A percentile compares a stretch with the other conserved stretches of the same genome.
Conservation (phyloP, 1,139 yeast species). For the Candida glucosophila region DNA sequence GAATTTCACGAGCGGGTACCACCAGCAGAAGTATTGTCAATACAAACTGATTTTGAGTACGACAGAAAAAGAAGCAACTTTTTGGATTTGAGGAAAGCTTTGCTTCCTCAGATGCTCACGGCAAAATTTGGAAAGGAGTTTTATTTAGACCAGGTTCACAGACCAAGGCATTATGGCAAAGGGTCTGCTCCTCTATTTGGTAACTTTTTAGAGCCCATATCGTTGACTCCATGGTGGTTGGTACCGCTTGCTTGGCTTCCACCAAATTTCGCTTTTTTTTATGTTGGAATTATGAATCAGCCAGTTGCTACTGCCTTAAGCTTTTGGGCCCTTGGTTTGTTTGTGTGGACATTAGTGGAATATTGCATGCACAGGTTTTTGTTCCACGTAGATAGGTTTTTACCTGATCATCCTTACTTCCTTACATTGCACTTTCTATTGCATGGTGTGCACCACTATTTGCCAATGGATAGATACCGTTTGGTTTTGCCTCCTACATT, state of each 20-base stretch:
- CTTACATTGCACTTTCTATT: conserved; percentile 79
- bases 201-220: conserved; percentile 38
- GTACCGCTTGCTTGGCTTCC: conserved; percentile 91
- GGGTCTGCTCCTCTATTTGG: conserved; percentile 80
- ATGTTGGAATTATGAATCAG: conserved; percentile 31
- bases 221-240: conserved; percentile 50
- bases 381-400: conserved; percentile 80
- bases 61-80: conserved; percentile 78
- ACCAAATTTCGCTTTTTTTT: conserved; percentile 47
- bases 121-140: conserved; percentile 77
- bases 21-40: conserved; percentile 58
- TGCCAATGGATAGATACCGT: conserved; percentile 93
- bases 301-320: conserved; percentile 27
- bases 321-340: conserved; percentile 55
- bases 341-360: conserved; percentile 89
- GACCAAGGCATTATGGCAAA: conserved; percentile 78
- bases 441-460: conserved; percentile 94
- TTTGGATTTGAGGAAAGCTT: conserved; percentile 75
- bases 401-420: conserved; percentile 73
- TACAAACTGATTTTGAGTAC: conserved; percentile 66
- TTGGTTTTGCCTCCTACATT: conserved; percentile 94
- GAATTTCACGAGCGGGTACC: conserved; percentile 60
- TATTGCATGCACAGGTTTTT: conserved; percentile 81
- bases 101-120: conserved; percentile 68
- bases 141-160: conserved; percentile 90